Evolutionary conservation across 1,284 basidiomycete genomes (phyloP).

Genomic region (Cutaneotrichosporon daszewskae): DNA sequence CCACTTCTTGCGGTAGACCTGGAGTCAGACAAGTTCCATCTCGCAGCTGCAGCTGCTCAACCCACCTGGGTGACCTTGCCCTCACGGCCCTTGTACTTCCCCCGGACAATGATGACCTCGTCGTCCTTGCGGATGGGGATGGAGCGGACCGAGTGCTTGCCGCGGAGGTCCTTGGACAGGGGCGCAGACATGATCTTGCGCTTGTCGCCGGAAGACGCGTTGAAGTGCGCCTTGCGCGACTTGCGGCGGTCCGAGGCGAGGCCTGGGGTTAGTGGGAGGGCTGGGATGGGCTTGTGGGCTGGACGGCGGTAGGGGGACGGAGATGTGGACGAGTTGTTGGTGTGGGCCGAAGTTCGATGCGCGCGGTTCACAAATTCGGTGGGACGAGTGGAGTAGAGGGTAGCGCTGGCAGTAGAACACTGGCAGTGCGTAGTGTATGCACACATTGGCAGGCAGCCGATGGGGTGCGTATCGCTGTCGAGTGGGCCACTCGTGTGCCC

Average conservation of each 20-base stretch:
- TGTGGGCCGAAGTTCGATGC: too few species aligned
- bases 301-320: neutral
- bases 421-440: too few species aligned
- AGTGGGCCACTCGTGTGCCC: too few species aligned
- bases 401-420: too few species aligned
- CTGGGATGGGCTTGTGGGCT: neutral
- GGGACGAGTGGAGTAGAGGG: too few species aligned
- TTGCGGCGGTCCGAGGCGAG: conserved; percentile 67
- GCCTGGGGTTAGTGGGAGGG: conserved; percentile 23
- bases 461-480: too few species aligned
- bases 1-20: conserved; percentile 99
- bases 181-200: conserved; percentile 97
- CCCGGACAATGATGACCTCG: conserved; percentile 93
- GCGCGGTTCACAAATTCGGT: too few species aligned
- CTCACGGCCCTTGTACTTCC: conserved; percentile 97
- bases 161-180: conserved; percentile 90
- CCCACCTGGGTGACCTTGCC: conserved; percentile 81
- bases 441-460: too few species aligned
- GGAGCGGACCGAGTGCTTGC: conserved; percentile 87
- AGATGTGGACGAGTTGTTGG: neutral
- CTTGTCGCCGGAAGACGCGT: conserved; percentile 83
- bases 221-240: conserved; percentile 94
- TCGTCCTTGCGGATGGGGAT: conserved; percentile 97
- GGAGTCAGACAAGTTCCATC: conserved; percentile 43
- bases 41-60: neutral